These are phyloP conservation scores for Fusarium hostae DNA, from an alignment of 2,329 filamentous ascomycete genomes.

Conservation along the genomic window DNA sequence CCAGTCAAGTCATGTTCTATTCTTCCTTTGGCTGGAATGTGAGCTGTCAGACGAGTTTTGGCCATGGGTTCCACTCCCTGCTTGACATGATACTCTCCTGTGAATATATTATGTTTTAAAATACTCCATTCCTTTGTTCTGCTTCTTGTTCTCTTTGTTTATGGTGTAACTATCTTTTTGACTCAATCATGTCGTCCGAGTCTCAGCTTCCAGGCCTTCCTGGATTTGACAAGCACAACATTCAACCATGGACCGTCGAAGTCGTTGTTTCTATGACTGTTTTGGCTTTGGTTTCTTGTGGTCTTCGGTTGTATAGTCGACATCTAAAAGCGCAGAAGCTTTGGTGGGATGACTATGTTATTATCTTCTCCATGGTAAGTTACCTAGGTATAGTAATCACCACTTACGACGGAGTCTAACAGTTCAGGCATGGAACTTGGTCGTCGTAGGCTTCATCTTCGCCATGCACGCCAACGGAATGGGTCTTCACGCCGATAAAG, in stretches of 20 bases:
- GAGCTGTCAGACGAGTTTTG: background rate
- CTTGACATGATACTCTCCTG: background rate
- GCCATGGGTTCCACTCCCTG: background rate
- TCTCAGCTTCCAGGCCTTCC: slow-evolving; percentile 39
- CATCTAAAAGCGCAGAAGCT: slow-evolving; percentile 55
- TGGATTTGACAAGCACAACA: slow-evolving; percentile 43
- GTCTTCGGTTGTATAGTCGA: slow-evolving; percentile 55
- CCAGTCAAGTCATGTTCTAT: background rate
- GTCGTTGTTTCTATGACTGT: slow-evolving; percentile 56
- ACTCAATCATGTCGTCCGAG: slow-evolving; percentile 22
- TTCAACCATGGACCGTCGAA: slow-evolving; percentile 56
- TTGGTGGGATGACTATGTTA: slow-evolving; percentile 64
- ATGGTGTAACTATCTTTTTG: background rate
- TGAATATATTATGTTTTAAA: slow-evolving; percentile 8
- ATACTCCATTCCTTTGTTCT: background rate
- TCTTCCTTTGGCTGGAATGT: background rate
- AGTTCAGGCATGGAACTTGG: slow-evolving; percentile 53
- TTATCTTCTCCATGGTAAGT: slow-evolving; percentile 59
- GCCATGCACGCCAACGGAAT: slow-evolving; percentile 59
- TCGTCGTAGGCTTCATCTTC: slow-evolving; percentile 60
- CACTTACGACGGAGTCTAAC: background rate
- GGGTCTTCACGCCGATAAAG: slow-evolving; percentile 57
- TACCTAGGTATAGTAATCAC: background rate
- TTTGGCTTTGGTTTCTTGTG: slow-evolving; percentile 53
- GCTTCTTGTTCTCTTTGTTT: background rate